These are phyloP conservation scores for Steccherinum ochraceum DNA, from an alignment of 768 basidiomycete genomes.

Conservation along the genomic window DNA sequence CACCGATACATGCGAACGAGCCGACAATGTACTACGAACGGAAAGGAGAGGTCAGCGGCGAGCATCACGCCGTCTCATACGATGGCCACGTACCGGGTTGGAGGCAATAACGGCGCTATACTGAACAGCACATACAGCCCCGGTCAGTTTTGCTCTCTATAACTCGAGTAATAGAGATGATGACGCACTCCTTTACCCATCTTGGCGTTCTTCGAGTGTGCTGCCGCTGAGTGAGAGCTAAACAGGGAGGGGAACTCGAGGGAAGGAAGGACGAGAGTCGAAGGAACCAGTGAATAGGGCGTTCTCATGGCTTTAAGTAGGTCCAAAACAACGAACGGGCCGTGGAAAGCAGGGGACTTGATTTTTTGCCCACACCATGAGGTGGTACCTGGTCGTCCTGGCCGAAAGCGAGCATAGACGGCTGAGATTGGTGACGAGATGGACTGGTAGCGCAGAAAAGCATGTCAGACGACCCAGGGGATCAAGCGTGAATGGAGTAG, in stretches of 20 bases:
- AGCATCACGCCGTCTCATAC: not conserved
- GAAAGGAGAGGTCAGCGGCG: not conserved
- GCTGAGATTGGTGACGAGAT: no score
- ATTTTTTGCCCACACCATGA: not conserved
- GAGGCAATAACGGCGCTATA: constrained; percentile 50
- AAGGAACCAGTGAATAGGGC: not conserved
- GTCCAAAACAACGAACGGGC: not conserved
- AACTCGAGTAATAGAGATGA: no score
- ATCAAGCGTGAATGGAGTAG: no score
- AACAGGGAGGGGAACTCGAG: not conserved
- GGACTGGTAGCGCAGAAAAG: no score
- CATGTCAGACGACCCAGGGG: not conserved
- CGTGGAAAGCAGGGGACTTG: not conserved
- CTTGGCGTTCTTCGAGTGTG: not conserved
- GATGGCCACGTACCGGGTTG: constrained; percentile 41
- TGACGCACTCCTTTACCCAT: constrained; percentile 25
- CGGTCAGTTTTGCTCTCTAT: not conserved
- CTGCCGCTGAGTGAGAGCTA: not conserved
- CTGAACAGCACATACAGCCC: constrained; percentile 27
- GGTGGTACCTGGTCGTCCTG: not conserved
- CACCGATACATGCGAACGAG: constrained; percentile 77
- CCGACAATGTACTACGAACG: constrained; percentile 63
- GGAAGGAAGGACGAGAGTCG: constrained; percentile 7
- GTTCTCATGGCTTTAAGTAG: not conserved
- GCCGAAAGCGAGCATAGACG: not conserved